Evolutionary conservation across 225 moss, liverwort and hornwort genomes (phyloP).

Genomic region (Bryum argenteum): DNA sequence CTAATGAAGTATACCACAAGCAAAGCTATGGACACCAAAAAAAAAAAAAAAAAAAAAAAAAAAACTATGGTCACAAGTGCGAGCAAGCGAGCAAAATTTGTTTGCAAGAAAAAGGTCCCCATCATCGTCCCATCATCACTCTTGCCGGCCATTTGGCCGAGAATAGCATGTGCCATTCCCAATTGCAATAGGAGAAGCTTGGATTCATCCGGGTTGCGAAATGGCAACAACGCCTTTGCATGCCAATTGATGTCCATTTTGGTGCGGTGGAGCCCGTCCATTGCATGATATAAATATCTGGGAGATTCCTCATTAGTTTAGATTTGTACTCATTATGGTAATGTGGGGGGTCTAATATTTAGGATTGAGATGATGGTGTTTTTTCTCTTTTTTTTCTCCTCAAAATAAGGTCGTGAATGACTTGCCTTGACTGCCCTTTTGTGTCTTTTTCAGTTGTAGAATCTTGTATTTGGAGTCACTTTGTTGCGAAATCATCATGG

Average conservation of each 20-base stretch:
- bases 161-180: constrained; percentile 17
- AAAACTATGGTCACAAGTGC: not conserved
- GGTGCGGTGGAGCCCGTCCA: not conserved
- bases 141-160: not conserved
- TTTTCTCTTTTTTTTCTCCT: too few species aligned
- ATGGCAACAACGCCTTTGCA: not conserved
- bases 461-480: too few species aligned
- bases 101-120: too few species aligned
- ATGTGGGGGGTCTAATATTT: not conserved
- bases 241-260: too few species aligned
- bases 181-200: constrained; percentile 13
- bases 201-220: constrained; percentile 14
- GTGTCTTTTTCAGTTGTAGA: too few species aligned
- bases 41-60: not conserved
- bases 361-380: too few species aligned
- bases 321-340: too few species aligned
- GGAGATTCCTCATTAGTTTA: not conserved
- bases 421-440: too few species aligned
- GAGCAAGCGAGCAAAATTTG: constrained; percentile 11
- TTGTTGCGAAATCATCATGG: too few species aligned
- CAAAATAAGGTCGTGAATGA: too few species aligned
- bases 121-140: constrained; percentile 32
- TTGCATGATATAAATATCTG: not conserved
- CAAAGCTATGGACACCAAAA: not conserved
- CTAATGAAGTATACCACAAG: not conserved